Evolutionary conservation across 2,329 filamentous ascomycete genomes (phyloP), one percentile per base, ranked within the genome.

Genomic region (Cordyceps cicadae): DNA sequence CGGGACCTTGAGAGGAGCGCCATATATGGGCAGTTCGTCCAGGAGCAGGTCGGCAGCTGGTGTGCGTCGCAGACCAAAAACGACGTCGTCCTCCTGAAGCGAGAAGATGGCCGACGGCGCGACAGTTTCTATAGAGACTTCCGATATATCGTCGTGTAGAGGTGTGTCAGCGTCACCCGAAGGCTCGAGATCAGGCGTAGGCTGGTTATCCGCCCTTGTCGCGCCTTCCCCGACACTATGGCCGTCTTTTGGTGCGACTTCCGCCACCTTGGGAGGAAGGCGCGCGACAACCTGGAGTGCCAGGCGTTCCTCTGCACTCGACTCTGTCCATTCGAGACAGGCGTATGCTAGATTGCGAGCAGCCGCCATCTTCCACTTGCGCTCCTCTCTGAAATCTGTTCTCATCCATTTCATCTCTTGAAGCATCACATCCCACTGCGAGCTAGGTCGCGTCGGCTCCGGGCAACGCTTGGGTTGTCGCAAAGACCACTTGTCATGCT

Each of bases 371-470:
- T 97, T 97, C 92, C 92, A 96, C 71, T 96, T 96, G 46, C 91
- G 81, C 72, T 97, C 94, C 73, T 97, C 90, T 56, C 89, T 84
- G 69, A 97, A 97, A 73, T 99, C 94, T 1, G 92, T 97, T 55
- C 92, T 85, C 90, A 99, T 95, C 93, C 93, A 97, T 72, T 92
- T 96, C 83, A 93, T 90, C 76, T 99, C 92, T 66, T 92, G 84
- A 37, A 99, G 77, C 60, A 97, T 73, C 57, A 93, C 82, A 74
- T 99, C 94, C 83, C 87, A 90, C 66, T 97, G 93, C 2, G 88
- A 87, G 1, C 84, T 81, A 19, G 87, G 87, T 43, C 91, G 84
- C 4, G 84, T 80, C 5, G 93, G 92, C 72, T 99, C 94, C 1
- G 86, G 81, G 45, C 87, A 89, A 61, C 92, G 88, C 70, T 95